Evolutionary conservation across 1,284 basidiomycete genomes (phyloP), one percentile per base, ranked within the genome.

Genomic region (Cerioporus squamosus): DNA sequence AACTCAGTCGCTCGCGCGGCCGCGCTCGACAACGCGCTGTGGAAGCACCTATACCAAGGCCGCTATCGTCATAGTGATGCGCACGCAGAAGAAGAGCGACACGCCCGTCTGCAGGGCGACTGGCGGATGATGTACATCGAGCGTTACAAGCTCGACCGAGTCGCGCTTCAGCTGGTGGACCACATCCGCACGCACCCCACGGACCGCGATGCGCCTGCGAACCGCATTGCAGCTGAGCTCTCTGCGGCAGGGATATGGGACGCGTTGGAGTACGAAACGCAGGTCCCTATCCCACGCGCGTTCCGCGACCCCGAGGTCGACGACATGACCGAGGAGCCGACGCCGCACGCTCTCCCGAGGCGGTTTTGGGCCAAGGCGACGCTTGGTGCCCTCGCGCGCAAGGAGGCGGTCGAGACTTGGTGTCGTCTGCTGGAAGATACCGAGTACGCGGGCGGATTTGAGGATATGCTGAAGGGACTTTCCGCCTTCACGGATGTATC

Each of bases 401-500:
- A 66, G 31, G 66, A 78, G 58, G 80, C 81, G 0, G 69, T 85
- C 20, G 63, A 66, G 12, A 66, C 74, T 31, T 85, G 83, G 83
- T 62, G 63, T 10, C 61, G 57, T 18, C 65, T 81, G 14, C 57
- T 63, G 26, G 46, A 58, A 15, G 23, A 31, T 6, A 57, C 55
- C 18, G 60, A 57, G 7, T 48, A 58, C 5, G 24, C 53, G 7
- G 62, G 74, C 1, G 71, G 77, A 2, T 81, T 86, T 52, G 84
- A 85, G 56, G 74, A 77, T 26, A 77, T 79, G 6, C 75, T 86
- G 53, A 74, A 77, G 20, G 77, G 75, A 2, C 64, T 86, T n/a
- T 87, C 85, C 5, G 79, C 80, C 8, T 86, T 86, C 68, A 82
- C 80, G 66, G 81, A 80, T 33, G 69, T 76, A 39, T 76, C 81